Conservation (phyloP, 345 rosid species). For the Dipteronia sinensis region DNA sequence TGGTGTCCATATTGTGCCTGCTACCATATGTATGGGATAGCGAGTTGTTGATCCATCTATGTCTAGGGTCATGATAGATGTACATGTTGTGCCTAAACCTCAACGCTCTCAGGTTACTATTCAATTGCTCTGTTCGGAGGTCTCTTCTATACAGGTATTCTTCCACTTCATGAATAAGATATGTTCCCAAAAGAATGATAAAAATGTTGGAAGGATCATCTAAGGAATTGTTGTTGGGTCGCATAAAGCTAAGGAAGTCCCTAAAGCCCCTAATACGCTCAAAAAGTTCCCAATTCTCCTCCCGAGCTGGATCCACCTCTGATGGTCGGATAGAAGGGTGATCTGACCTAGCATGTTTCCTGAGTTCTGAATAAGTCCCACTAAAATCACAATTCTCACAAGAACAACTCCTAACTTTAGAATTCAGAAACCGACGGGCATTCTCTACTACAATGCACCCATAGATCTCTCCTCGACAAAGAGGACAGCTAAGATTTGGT, state of each 20-base stretch:
- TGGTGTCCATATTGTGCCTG: background rate
- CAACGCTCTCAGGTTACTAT: constrained; percentile 6
- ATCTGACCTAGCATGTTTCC: constrained; percentile 56
- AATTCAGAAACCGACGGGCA: constrained; percentile 60
- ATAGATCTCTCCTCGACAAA: constrained; percentile 56
- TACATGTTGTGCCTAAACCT: constrained; percentile 22
- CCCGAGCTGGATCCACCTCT: constrained; percentile 47
- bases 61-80: background rate
- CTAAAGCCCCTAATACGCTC: constrained; percentile 42
- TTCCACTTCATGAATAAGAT: background rate
- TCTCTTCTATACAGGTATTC: background rate
- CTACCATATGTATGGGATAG: too few relatives aligned
- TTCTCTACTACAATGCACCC: constrained; percentile 48
- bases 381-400: constrained; percentile 46
- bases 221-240: background rate
- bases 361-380: constrained; percentile 57
- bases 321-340: constrained; percentile 49
- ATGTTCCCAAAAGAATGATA: constrained; percentile 8
- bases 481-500: constrained; percentile 47
- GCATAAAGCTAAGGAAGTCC: constrained; percentile 37
- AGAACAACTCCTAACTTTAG: constrained; percentile 53
- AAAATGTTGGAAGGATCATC: background rate
- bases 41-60: background rate
- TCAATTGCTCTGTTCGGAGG: background rate
- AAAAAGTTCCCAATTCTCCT: constrained; percentile 45